Evolutionary conservation across 2,329 filamentous ascomycete genomes (phyloP), one percentile per base, ranked within the genome.

Genomic region (Pseudopyrenochaeta lycopersici): DNA sequence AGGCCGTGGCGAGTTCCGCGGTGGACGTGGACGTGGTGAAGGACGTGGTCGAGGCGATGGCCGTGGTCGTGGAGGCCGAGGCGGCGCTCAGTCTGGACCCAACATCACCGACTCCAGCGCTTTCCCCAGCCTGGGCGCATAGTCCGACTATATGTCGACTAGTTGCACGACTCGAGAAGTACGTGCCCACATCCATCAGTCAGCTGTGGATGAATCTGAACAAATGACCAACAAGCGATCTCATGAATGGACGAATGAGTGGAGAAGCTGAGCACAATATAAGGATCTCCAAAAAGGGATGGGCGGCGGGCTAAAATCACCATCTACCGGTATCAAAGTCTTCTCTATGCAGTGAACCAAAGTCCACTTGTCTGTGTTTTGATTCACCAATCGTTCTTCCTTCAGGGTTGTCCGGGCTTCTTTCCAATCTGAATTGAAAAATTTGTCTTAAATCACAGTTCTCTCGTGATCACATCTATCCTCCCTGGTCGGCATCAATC

Each of bases 51-150:
- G 71, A 53, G 72, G 73, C 42, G 72, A 73, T 50, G 77, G 81
- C 59, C 79, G 82, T 69, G 80, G 81, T 56, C 80, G 81, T 67
- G 78, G 82, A 63, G 81, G 84, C 61, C 82, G 74, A 62, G 75
- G 75, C 59, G 71, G 70, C 54, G 62, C 53, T 46, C 60, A 62
- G 54, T 71, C 77, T 54, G 68, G 73, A 56, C 77, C 81, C 74
- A 81, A 83, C 75, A 72, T 81, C 64, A 67, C 74, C 59, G 82
- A 85, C 73, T 71, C 75, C 62, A 79, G 70, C 58, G 82, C 81
- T 60, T 85, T 84, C 79, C 82, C 82, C 50, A 81, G 76, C 75
- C 73, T 84, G 62, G 82, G 82, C 68, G 66, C 75, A 66, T 80
- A 80, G 52, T 47, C 56, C 62, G 57, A 66, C 60, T 44, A 43